These are phyloP conservation scores for Collybiopsis confluens DNA, from an alignment of 768 basidiomycete genomes.

Conservation along the genomic window DNA sequence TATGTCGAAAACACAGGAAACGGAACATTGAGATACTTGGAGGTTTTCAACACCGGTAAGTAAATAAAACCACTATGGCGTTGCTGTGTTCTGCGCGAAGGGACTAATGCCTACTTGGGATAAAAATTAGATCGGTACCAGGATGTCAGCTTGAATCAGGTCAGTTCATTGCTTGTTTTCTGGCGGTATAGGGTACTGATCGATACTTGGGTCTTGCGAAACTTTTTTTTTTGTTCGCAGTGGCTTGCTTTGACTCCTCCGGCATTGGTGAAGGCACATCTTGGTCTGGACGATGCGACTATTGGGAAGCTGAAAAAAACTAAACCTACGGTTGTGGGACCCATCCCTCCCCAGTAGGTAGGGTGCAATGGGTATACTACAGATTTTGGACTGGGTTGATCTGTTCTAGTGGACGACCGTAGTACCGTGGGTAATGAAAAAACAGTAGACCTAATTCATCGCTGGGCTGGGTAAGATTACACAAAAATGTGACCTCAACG, in stretches of 20 bases:
- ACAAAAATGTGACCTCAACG: too few relatives aligned
- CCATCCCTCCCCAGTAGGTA: too few relatives aligned
- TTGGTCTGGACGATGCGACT: conserved; percentile 30
- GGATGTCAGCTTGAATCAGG: conserved; percentile 33
- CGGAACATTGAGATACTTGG: conserved; percentile 51
- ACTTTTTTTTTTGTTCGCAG: conserved; percentile 10
- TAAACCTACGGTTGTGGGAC: conserved; percentile 35
- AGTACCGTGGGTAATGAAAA: too few relatives aligned
- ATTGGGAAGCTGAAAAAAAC: conserved; percentile 32
- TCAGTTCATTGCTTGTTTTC: not conserved
- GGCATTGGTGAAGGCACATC: conserved; percentile 36
- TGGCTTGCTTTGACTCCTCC: conserved; percentile 42
- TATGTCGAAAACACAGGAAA: conserved; percentile 68
- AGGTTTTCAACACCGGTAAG: conserved; percentile 54
- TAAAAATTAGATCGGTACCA: conserved; percentile 34
- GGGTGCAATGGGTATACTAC: too few relatives aligned
- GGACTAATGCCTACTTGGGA: not conserved
- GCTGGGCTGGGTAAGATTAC: too few relatives aligned
- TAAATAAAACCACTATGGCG: too few relatives aligned
- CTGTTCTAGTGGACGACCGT: too few relatives aligned
- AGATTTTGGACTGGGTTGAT: too few relatives aligned
- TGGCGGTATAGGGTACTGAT: too few relatives aligned
- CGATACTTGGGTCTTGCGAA: too few relatives aligned
- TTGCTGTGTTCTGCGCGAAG: not conserved
- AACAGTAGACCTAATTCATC: too few relatives aligned